These are phyloP conservation scores for Amanita muscaria DNA, from an alignment of 768 basidiomycete genomes.

Conservation along the genomic window DNA sequence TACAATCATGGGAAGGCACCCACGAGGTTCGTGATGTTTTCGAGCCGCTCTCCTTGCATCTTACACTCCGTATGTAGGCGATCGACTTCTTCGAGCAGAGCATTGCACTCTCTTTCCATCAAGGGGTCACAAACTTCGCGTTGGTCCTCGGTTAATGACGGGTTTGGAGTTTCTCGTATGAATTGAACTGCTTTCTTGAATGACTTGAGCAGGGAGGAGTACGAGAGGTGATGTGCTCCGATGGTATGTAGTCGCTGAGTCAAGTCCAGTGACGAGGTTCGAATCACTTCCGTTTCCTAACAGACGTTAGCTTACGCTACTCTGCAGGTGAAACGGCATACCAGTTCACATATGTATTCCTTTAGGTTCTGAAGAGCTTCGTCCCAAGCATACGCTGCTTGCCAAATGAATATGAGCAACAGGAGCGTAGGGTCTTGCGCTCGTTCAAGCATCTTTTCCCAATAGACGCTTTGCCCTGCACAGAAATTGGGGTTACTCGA, in stretches of 20 bases:
- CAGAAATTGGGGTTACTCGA: slow-evolving; percentile 3
- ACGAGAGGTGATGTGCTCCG: slow-evolving; percentile 51
- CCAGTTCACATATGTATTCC: slow-evolving; percentile 39
- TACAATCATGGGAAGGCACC: background rate
- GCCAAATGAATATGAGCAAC: slow-evolving; percentile 47
- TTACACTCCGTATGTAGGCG: slow-evolving; percentile 32
- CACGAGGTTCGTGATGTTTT: slow-evolving; percentile 44
- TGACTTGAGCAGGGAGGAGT: slow-evolving; percentile 44
- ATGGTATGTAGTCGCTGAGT: slow-evolving; percentile 49
- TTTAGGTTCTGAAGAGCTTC: slow-evolving; percentile 48
- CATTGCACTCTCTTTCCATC: slow-evolving; percentile 36
- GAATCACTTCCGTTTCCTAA: slow-evolving; percentile 42
- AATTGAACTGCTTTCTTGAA: slow-evolving; percentile 46
- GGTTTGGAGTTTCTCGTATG: slow-evolving; percentile 40
- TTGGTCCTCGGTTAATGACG: slow-evolving; percentile 34
- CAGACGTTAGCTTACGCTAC: background rate
- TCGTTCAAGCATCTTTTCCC: slow-evolving; percentile 31
- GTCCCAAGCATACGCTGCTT: slow-evolving; percentile 56
- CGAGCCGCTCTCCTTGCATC: slow-evolving; percentile 36
- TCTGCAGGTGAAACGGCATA: no score
- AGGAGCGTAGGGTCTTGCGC: slow-evolving; percentile 48
- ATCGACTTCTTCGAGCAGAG: slow-evolving; percentile 39
- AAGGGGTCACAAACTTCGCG: slow-evolving; percentile 21
- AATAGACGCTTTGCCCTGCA: slow-evolving; percentile 36
- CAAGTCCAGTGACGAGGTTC: slow-evolving; percentile 32